Percentiles rank a stretch among this genome's conserved stretches.
These are phyloP conservation scores for Globisporangium polare DNA, from an alignment of 352 stramenopile genomes.

Conservation along the genomic window DNA sequence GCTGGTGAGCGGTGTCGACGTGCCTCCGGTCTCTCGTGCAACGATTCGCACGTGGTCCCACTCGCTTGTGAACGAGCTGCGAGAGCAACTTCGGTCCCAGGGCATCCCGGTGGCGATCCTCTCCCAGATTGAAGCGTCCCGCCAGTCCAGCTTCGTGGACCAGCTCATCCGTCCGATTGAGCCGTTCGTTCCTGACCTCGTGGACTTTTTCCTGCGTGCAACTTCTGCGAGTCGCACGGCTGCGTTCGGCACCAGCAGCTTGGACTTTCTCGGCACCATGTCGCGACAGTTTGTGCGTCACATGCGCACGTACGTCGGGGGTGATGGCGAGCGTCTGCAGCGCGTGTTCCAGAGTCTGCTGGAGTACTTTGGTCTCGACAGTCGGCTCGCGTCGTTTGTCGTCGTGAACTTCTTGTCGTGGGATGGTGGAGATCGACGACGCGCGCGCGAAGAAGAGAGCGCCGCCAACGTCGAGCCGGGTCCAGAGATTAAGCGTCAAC, in stretches of 20 bases:
- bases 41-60: constrained; percentile 54
- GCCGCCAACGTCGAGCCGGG: neutral
- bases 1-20: constrained; percentile 55
- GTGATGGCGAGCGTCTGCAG: constrained; percentile 27
- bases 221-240: constrained; percentile 51
- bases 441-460: neutral
- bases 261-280: constrained; percentile 53
- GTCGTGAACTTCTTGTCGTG: constrained; percentile 42
- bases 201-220: constrained; percentile 54
- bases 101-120: constrained; percentile 32
- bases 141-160: constrained; percentile 28
- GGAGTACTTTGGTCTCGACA: constrained; percentile 35
- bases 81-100: constrained; percentile 31
- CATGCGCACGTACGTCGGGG: constrained; percentile 30
- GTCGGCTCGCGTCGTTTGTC: constrained; percentile 37
- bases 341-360: constrained; percentile 34
- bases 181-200: constrained; percentile 53
- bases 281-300: constrained; percentile 41
- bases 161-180: constrained; percentile 47
- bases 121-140: constrained; percentile 23
- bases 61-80: constrained; percentile 42
- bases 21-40: constrained; percentile 53
- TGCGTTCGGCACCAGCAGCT: constrained; percentile 40
- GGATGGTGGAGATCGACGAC: constrained; percentile 20
- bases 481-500: constrained; percentile 28